Evolutionary conservation across 129 eudicot genomes (phyloP).

Genomic region (Chrysanthemum seticuspe): DNA sequence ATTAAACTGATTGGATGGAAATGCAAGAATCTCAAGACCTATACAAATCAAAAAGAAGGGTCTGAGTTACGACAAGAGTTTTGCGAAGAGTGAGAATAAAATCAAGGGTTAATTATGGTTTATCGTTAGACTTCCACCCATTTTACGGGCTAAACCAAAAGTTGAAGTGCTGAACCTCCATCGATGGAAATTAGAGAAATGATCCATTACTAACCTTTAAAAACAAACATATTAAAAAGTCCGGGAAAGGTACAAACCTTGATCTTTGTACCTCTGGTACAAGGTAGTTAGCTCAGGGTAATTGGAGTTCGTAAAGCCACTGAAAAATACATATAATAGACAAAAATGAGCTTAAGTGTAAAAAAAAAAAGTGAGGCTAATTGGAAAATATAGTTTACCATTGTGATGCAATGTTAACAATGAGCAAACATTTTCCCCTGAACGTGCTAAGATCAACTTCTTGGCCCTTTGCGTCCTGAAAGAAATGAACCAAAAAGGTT

Average conservation of each 20-base stretch:
- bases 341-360: not conserved
- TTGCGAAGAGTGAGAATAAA: not conserved
- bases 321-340: slow-evolving; percentile 24
- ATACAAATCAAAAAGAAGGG: not conserved
- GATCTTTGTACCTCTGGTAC: slow-evolving; percentile 80
- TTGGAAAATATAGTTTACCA: slow-evolving; percentile 45
- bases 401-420: slow-evolving; percentile 95
- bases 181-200: too few species aligned
- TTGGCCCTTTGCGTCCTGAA: slow-evolving; percentile 86
- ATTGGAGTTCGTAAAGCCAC: slow-evolving; percentile 85
- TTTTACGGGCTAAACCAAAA: too few species aligned
- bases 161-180: too few species aligned
- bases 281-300: slow-evolving; percentile 77
- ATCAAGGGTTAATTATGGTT: not conserved
- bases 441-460: slow-evolving; percentile 76
- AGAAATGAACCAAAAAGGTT: not conserved
- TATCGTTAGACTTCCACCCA: not conserved
- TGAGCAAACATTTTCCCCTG: slow-evolving; percentile 86
- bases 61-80: not conserved
- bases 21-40: slow-evolving; percentile 93
- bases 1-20: slow-evolving; percentile 93
- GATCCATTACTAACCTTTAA: too few species aligned
- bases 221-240: not conserved
- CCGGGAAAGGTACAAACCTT: slow-evolving; percentile 43
- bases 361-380: not conserved